Evolutionary conservation across 78 protist genomes (phyloP), one percentile per base, ranked within the genome.

Genomic region (Isochrysis galbana): DNA sequence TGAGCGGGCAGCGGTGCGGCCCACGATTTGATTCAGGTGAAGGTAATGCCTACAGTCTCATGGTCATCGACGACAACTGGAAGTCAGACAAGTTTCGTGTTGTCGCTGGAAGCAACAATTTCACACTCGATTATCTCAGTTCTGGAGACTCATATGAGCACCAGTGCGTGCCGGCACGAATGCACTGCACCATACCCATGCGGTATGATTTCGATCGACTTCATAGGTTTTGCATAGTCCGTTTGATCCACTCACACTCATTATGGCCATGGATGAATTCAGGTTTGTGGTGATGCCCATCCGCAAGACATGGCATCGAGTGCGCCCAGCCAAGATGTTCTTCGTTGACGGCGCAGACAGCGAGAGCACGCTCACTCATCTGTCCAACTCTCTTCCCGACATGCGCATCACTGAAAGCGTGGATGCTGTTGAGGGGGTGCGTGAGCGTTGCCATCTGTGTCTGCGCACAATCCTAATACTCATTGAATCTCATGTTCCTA

Each of bases 41-140:
- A 1, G 82, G 84, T 1, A 39, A 77, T 32, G 84, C 84, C 2
- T 21, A 77, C 46, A 36, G 46, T 32, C 21, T 77, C 21, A 21
- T 77, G 11, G 46, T 77, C 44, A 10, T 4, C 5, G 84, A 77
- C 84, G 84, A 77, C 84, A 77, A 77, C 46, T 77, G 84, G 84
- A 77, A 77, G 46, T 0, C 25, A 7, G 84, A 77, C 84, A 77
- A 77, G 46, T 77, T 77, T 32, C 44, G 44, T 1, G 23, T 77
- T 3, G 23, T 77, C 4, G 84, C 46, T 1, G 84, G 84, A 17
- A 46, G 29, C 84, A 77, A 77, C 84, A 77, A 77, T 17, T 77
- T 77, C 46, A 77, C 84, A 5, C 84, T 77, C 46, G 47, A 77
- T 32, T 77, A 39, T 26, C 46, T 77, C 34, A 39, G 39, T 4